A percentile compares a stretch with the other conserved stretches of the same genome.
Evolutionary conservation across 805 yeast genomes (phyloP).

Genomic region (Yarrowia deformans): DNA sequence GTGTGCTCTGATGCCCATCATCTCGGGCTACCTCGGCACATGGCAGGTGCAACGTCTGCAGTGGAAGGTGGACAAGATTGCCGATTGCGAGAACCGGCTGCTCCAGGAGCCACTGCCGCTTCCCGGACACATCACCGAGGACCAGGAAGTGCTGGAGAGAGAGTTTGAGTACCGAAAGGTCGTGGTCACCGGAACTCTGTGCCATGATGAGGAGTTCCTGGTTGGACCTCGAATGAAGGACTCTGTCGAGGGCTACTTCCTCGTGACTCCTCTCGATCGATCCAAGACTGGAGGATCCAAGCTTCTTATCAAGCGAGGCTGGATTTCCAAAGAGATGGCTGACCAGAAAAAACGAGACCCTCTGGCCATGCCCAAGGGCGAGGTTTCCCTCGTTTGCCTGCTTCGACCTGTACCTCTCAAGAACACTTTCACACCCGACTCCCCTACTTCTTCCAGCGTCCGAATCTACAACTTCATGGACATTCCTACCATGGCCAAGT

Average conservation of each 20-base stretch:
- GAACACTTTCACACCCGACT: conserved; percentile 73
- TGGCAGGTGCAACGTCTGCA: conserved; percentile 89
- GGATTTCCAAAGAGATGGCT: conserved; percentile 72
- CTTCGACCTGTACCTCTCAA: conserved; percentile 72
- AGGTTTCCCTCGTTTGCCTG: conserved; percentile 74
- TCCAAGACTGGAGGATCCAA: conserved; percentile 64
- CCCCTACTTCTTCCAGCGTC: conserved; percentile 67
- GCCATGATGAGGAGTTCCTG: conserved; percentile 84
- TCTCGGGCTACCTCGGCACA: conserved; percentile 84
- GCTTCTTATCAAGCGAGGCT: conserved; percentile 86
- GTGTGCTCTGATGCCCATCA: conserved; percentile 76
- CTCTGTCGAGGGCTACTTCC: conserved; percentile 75
- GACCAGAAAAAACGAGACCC: conserved; percentile 65
- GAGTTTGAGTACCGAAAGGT: conserved; percentile 86
- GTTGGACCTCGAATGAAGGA: conserved; percentile 88
- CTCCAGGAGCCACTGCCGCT: conserved; percentile 74
- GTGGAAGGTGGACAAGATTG: conserved; percentile 88
- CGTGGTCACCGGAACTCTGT: conserved; percentile 75
- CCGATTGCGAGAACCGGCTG: conserved; percentile 81
- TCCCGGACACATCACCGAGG: conserved; percentile 60
- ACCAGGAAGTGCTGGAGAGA: conserved; percentile 60
- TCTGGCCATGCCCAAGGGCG: conserved; percentile 74
- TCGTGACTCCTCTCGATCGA: conserved; percentile 83
- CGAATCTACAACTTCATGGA: conserved; percentile 74
- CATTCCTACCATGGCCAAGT: conserved; percentile 77